These are phyloP conservation scores for Alternaria consortialis DNA, from an alignment of 2,329 filamentous ascomycete genomes.

Conservation along the genomic window DNA sequence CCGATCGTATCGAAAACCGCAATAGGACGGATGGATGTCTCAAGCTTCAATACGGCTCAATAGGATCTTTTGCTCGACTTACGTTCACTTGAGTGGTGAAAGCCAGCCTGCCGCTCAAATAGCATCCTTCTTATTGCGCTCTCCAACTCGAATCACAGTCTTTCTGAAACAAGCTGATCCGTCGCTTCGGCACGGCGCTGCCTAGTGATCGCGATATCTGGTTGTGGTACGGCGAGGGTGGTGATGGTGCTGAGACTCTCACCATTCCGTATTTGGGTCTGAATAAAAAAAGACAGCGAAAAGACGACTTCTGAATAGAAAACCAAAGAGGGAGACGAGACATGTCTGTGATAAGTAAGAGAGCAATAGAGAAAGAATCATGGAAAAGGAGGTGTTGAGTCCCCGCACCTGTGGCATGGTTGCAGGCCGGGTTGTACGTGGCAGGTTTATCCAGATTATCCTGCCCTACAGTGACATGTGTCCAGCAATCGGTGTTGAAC, in stretches of 20 bases:
- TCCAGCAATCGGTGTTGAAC: background rate
- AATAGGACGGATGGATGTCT: constrained; percentile 22
- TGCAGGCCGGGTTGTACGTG: constrained; percentile 8
- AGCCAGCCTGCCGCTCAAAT: constrained; percentile 9
- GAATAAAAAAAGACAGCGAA: constrained; percentile 39
- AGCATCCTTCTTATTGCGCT: constrained; percentile 1
- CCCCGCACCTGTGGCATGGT: background rate
- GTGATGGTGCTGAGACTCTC: constrained; percentile 27
- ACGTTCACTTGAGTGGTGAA: constrained; percentile 23
- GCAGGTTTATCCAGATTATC: constrained; percentile 8
- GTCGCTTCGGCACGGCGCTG: constrained; percentile 7
- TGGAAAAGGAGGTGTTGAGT: constrained; percentile 1
- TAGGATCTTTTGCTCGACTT: constrained; percentile 26
- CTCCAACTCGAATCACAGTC: constrained; percentile 8
- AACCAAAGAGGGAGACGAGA: constrained; percentile 18
- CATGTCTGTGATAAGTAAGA: constrained; percentile 18
- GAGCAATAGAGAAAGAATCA: background rate
- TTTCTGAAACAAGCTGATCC: constrained; percentile 15
- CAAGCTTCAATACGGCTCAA: constrained; percentile 37
- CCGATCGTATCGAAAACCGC: constrained; percentile 3
- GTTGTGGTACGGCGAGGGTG: constrained; percentile 14
- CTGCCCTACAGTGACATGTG: background rate
- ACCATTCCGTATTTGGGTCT: constrained; percentile 40
- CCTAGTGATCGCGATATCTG: constrained; percentile 1
- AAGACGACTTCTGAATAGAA: constrained; percentile 33